These are phyloP conservation scores for Bertia moriformis DNA, from an alignment of 2,329 filamentous ascomycete species.

Conservation along the genomic window DNA sequence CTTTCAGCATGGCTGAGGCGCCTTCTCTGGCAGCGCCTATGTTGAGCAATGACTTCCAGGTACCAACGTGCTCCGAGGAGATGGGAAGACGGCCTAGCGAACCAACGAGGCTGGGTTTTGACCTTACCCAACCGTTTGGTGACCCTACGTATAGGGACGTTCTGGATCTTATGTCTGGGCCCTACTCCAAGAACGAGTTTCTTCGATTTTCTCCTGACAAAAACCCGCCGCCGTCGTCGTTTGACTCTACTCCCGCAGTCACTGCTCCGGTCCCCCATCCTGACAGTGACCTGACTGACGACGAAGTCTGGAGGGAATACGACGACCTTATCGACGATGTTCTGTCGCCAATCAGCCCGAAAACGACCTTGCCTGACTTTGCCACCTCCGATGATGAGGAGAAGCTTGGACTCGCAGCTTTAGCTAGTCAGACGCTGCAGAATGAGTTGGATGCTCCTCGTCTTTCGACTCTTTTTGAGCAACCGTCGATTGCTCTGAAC, in stretches of 20 bases:
- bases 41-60: too few species aligned
- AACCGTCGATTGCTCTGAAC: neutral
- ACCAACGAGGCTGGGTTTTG: constrained; percentile 10
- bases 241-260: constrained; percentile 30
- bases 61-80: too few species aligned
- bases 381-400: neutral
- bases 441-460: neutral
- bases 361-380: neutral
- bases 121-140: constrained; percentile 15
- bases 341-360: constrained; percentile 19
- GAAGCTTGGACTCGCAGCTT: neutral
- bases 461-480: neutral
- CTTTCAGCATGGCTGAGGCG: constrained; percentile 29
- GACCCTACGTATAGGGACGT: constrained; percentile 9
- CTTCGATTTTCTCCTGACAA: constrained; percentile 24
- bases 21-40: constrained; percentile 17
- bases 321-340: constrained; percentile 50
- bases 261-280: constrained; percentile 28
- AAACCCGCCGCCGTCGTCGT: too few species aligned
- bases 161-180: neutral
- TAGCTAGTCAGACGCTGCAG: neutral
- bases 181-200: neutral
- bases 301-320: constrained; percentile 54
- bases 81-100: too few species aligned
- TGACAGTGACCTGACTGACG: constrained; percentile 29